Base-by-base conservation (phyloP, 2,329 filamentous ascomycete species). In the Aspergillus quadricinctus region DNA sequence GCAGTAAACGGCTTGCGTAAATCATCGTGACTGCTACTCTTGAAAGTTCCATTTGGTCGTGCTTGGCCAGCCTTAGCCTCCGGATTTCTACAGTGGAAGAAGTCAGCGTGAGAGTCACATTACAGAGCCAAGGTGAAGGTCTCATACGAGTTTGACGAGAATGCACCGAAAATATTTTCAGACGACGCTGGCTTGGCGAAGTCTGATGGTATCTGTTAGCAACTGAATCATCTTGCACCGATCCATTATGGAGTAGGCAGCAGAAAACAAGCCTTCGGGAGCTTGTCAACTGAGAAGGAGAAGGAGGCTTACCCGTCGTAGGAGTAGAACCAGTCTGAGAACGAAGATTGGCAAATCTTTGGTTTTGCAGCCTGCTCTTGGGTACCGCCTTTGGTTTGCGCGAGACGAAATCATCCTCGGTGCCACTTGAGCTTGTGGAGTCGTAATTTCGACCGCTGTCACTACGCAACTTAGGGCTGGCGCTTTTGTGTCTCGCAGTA, bases 321-420 rank as follows among this genome's bases (percentile, higher is more conserved):
- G 64, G 52, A 48, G 57, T 67, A 56, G 55, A 59, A 14, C 64
- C 59, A 49, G 62, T 62, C 48, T 60, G 53, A 4, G 58, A 57
- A 58, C 66, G 62, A 48, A 68, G 68, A 50, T 69, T 64, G 35
- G 62, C 49, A 49, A 65, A 68, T 21, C 64, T 70, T 48, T 73
- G 64, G 54, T 68, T 60, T 19, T 66, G 63, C 9, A 73, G 61
- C 60, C 74, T 69, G 61, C 71, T 75, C 57, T 73, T 75, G 10
- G 75, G 75, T 3, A 71, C 66, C 21, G 72, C 76, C 60, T 77
- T 78, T 14, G 72, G 74, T 57, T 76, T 74, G n/a, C 54, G 59
- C 4, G 57, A 49, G 29, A 57, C 57, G 25, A 61, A 46, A 23
- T 69, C 64, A 31, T 69, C 66, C 3, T 68, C 73, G 4, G 65